phyloP scores from a whole-genome alignment of 1,284 basidiomycete species.

The Cutaneotrichosporon sp. region DNA sequence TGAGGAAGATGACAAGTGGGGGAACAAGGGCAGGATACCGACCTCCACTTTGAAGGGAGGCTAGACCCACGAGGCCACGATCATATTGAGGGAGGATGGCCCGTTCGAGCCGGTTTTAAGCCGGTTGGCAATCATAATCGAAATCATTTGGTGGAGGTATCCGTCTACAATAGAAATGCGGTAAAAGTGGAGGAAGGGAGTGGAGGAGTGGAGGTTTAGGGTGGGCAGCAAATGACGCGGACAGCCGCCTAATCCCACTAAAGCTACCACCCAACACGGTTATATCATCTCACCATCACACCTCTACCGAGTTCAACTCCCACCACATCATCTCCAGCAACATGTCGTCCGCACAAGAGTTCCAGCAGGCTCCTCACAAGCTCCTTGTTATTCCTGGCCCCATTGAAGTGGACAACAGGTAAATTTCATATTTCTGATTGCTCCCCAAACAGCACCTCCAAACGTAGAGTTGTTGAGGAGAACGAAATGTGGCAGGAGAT shows the following conservation, averaged over 20 bases:
- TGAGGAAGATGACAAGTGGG: neutral
- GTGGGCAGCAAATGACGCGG: constrained; percentile 1
- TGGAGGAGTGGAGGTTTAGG: constrained; percentile 1
- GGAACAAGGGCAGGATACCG: neutral
- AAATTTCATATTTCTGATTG: neutral
- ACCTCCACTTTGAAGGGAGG: neutral
- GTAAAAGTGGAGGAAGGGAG: neutral
- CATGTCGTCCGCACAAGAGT: constrained; percentile 28
- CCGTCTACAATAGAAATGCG: no score
- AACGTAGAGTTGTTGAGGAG: neutral
- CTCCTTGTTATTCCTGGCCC: constrained; percentile 54
- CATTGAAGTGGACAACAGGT: constrained; percentile 42
- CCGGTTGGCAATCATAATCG: neutral
- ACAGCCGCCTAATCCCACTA: neutral
- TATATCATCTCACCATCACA: neutral
- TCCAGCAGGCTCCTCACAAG: constrained; percentile 51
- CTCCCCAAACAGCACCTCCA: no score
- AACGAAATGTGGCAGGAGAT: neutral
- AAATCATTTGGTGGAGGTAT: neutral
- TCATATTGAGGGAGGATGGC: neutral
- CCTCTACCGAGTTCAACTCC: neutral
- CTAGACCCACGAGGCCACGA: no score
- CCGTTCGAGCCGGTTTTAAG: neutral
- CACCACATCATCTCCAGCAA: constrained; percentile 4
- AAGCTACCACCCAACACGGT: neutral